Conservation (phyloP, 805 yeast species). For the Candida coquimbonensis region DNA sequence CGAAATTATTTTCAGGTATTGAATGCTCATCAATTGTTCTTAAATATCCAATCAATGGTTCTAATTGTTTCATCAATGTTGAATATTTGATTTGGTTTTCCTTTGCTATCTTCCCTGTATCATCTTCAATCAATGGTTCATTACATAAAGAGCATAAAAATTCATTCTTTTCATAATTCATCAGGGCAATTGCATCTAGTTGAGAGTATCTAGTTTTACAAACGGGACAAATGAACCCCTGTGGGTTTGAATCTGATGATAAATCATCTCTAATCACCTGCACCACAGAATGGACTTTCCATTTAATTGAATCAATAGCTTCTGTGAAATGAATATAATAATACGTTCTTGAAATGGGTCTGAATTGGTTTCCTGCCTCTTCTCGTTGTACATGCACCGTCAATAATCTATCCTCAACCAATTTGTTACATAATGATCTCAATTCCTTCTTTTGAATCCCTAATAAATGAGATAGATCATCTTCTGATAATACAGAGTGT, state of each 20-base stretch:
- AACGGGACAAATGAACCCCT: slow-evolving; percentile 86
- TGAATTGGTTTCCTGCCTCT: slow-evolving; percentile 46
- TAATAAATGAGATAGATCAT: slow-evolving; percentile 73
- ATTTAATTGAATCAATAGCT: slow-evolving; percentile 91
- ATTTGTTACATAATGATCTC: slow-evolving; percentile 69
- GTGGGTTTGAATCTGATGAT: slow-evolving; percentile 81
- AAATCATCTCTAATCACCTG: slow-evolving; percentile 73
- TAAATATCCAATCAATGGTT: slow-evolving; percentile 77
- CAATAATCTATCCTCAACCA: slow-evolving; percentile 79
- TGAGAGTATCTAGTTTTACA: slow-evolving; percentile 79
- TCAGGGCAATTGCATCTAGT: slow-evolving; percentile 76
- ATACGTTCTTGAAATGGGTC: slow-evolving; percentile 70
- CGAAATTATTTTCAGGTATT: slow-evolving; percentile 86
- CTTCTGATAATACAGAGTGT: slow-evolving; percentile 89
- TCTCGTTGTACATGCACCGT: slow-evolving; percentile 67
- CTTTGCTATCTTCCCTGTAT: slow-evolving; percentile 73
- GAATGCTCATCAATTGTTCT: slow-evolving; percentile 75
- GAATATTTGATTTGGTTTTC: slow-evolving; percentile 78
- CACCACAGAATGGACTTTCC: slow-evolving; percentile 90
- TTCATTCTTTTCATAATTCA: slow-evolving; percentile 72
- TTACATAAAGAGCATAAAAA: slow-evolving; percentile 85
- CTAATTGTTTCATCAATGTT: slow-evolving; percentile 79
- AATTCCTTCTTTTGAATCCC: slow-evolving; percentile 84
- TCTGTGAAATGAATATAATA: slow-evolving; percentile 86
- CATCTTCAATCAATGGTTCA: slow-evolving; percentile 75